Evolutionary conservation across 2,329 filamentous ascomycete genomes (phyloP).

Genomic region (Aureobasidium vineae): DNA sequence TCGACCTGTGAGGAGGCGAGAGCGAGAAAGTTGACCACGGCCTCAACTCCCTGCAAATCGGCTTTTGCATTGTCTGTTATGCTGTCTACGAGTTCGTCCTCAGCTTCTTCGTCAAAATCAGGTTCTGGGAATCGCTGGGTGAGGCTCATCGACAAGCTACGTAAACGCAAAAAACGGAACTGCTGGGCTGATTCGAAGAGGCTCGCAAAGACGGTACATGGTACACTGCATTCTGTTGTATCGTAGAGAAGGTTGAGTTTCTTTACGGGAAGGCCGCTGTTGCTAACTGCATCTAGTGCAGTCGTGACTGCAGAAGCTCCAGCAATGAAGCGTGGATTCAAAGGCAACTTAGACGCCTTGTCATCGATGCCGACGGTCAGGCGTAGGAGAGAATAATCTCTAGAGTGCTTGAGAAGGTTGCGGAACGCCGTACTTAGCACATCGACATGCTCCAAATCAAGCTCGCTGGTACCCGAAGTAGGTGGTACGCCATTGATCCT

Average conservation of each 20-base stretch:
- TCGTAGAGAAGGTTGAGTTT: neutral
- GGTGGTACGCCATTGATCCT: neutral
- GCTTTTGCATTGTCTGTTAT: neutral
- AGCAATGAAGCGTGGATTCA: neutral
- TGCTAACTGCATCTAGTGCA: neutral
- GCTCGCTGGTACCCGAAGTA: fast-evolving
- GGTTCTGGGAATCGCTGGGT: neutral
- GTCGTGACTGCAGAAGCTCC: neutral
- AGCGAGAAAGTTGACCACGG: neutral
- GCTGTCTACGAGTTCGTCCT: neutral
- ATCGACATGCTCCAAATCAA: neutral
- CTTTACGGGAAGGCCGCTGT: neutral
- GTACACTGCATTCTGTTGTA: neutral
- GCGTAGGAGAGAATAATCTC: neutral
- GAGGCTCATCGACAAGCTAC: neutral
- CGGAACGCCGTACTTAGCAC: neutral
- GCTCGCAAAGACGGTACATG: neutral
- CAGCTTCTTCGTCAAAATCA: neutral
- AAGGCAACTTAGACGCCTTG: neutral
- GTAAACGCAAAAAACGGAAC: neutral
- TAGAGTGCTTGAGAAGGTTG: neutral
- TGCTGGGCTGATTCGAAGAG: neutral
- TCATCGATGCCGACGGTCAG: neutral
- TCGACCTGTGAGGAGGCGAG: neutral
- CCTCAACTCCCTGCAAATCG: neutral